A percentile compares a stretch with the other conserved stretches of the same genome.
These are phyloP conservation scores for Trichoderma gracile DNA, from an alignment of 2,329 filamentous ascomycete species.

Conservation along the genomic window DNA sequence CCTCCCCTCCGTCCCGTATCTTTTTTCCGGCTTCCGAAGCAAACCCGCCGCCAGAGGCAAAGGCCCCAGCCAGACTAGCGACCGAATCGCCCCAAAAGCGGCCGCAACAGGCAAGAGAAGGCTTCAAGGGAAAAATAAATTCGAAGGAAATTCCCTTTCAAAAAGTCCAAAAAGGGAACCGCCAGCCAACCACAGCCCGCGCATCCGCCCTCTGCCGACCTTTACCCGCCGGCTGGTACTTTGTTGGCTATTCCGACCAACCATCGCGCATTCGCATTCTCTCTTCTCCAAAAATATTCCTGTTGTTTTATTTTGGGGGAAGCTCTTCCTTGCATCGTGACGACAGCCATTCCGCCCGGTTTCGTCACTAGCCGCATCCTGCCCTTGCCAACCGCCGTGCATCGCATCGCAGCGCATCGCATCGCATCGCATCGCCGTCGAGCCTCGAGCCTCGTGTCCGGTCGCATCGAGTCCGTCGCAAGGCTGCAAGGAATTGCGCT, in stretches of 20 bases:
- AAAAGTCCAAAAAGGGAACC: background rate
- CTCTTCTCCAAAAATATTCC: slow-evolving; percentile 21
- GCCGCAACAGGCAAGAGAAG: slow-evolving; percentile 27
- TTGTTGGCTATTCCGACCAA: slow-evolving; percentile 23
- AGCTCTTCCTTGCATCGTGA: slow-evolving; percentile 22
- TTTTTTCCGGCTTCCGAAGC: background rate
- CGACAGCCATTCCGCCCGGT: slow-evolving; percentile 17
- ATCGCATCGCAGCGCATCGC: slow-evolving; percentile 9
- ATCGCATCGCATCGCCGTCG: background rate
- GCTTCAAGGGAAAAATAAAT: too few relatives aligned
- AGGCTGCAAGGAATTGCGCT: background rate
- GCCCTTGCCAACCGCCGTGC: background rate
- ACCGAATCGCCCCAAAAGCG: background rate
- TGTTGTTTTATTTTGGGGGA: slow-evolving; percentile 1
- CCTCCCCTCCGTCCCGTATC: slow-evolving; percentile 27
- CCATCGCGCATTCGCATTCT: slow-evolving; percentile 25
- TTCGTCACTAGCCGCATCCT: slow-evolving; percentile 16
- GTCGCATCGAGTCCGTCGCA: background rate
- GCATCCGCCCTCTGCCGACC: slow-evolving; percentile 22
- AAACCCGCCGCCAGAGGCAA: background rate
- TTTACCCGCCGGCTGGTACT: slow-evolving; percentile 10
- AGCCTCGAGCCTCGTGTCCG: too few relatives aligned
- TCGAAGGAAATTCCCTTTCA: slow-evolving; percentile 25
- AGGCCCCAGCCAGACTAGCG: background rate
- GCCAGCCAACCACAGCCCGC: slow-evolving; percentile 21